A percentile compares a stretch with the other conserved stretches of the same genome.
Conservation (phyloP, 306 rosid species). For the Vicia sativa region DNA sequence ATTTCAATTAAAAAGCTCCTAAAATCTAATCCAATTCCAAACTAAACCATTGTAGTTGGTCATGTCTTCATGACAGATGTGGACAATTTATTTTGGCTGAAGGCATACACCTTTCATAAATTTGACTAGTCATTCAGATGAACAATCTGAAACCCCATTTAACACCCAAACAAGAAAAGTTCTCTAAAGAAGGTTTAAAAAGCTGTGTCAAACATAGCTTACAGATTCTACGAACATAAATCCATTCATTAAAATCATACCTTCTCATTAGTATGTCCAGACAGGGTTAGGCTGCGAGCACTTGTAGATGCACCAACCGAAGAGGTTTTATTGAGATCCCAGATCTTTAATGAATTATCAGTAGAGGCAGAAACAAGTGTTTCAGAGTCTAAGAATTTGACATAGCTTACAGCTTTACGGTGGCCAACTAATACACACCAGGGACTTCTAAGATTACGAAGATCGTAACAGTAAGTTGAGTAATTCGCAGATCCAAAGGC, state of each 20-base stretch:
- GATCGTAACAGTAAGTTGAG: slow-evolving; percentile 88
- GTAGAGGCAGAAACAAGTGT: slow-evolving; percentile 96
- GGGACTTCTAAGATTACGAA: slow-evolving; percentile 79
- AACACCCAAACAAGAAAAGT: slow-evolving; percentile 20
- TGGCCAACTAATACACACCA: slow-evolving; percentile 91
- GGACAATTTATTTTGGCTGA: slow-evolving; percentile 18
- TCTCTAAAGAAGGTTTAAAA: slow-evolving; percentile 8
- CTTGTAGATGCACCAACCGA: slow-evolving; percentile 55
- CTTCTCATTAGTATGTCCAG: slow-evolving; percentile 94
- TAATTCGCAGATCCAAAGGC: slow-evolving; percentile 86
- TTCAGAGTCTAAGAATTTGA: slow-evolving; percentile 87
- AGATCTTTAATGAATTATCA: slow-evolving; percentile 85
- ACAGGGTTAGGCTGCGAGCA: slow-evolving; percentile 80
- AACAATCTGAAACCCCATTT: slow-evolving; percentile 26
- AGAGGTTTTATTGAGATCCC: slow-evolving; percentile 85
- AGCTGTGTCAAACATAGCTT: slow-evolving; percentile 7
- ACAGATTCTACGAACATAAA: slow-evolving; percentile 18
- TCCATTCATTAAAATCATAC: slow-evolving; percentile 44
- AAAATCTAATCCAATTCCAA: slow-evolving; percentile 3
- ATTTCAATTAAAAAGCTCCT: slow-evolving; percentile 7
- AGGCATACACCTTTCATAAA: slow-evolving; percentile 20
- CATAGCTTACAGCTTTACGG: slow-evolving; percentile 86
- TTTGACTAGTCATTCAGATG: slow-evolving; percentile 17
- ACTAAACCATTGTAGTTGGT: background rate
- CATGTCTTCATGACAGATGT: slow-evolving; percentile 14